Evolutionary conservation across 2,329 filamentous ascomycete genomes (phyloP).

Genomic region (Cercospora sp.): DNA sequence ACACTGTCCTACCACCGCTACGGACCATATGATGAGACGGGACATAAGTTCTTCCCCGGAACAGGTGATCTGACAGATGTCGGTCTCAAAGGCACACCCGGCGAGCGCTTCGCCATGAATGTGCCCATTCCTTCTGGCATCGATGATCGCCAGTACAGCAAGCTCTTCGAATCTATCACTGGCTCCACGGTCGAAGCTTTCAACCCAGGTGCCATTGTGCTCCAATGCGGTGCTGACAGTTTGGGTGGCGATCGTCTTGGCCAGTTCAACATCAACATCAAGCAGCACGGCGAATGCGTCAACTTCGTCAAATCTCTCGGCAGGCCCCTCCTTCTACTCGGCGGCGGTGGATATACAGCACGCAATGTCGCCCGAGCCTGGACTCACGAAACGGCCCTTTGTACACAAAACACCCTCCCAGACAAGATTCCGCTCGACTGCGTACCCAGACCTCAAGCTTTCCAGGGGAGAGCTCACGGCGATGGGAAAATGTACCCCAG

Average conservation of each 20-base stretch:
- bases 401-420: constrained; percentile 71
- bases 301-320: constrained; percentile 79
- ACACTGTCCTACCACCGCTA: constrained; percentile 97
- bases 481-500: constrained; percentile 75
- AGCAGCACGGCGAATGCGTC: constrained; percentile 89
- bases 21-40: constrained; percentile 66
- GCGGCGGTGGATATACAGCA: constrained; percentile 93
- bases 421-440: constrained; percentile 71
- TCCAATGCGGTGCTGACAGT: constrained; percentile 95
- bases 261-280: constrained; percentile 94
- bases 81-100: constrained; percentile 72
- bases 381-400: constrained; percentile 94
- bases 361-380: constrained; percentile 94
- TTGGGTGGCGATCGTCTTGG: constrained; percentile 90
- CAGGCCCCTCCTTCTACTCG: constrained; percentile 84
- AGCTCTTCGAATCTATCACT: constrained; percentile 80
- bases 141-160: constrained; percentile 73
- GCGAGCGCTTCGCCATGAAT: constrained; percentile 69
- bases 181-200: constrained; percentile 77
- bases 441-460: constrained; percentile 84
- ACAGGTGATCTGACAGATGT: constrained; percentile 68
- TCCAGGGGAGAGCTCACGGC: constrained; percentile 72
- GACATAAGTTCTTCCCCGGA: constrained; percentile 62
- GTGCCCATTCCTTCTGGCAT: constrained; percentile 69
- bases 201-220: constrained; percentile 83